Conservation (phyloP, 768 basidiomycete genomes). For the Pleurotus tuoliensis region DNA sequence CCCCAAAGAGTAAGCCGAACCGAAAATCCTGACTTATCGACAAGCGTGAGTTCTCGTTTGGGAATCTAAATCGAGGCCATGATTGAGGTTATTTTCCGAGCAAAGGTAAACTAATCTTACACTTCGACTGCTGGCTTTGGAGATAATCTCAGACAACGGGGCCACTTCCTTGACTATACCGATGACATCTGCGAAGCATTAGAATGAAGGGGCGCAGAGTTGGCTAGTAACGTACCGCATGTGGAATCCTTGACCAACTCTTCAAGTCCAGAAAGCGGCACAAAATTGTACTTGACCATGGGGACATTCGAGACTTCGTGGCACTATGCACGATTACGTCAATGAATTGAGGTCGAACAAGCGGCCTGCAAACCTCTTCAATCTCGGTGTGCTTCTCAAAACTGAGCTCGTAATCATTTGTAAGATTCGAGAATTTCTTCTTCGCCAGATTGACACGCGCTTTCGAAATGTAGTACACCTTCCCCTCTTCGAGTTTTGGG, state of each 20-base stretch:
- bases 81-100: slow-evolving; percentile 4
- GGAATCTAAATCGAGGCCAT: slow-evolving; percentile 46
- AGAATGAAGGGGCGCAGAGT: background rate
- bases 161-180: slow-evolving; percentile 79
- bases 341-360: background rate
- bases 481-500: slow-evolving; percentile 83
- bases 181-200: slow-evolving; percentile 59
- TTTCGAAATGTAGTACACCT: slow-evolving; percentile 88
- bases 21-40: slow-evolving; percentile 75
- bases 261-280: slow-evolving; percentile 58
- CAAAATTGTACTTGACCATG: slow-evolving; percentile 80
- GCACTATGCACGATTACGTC: slow-evolving; percentile 49
- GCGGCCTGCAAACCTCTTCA: slow-evolving; percentile 57
- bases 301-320: slow-evolving; percentile 75
- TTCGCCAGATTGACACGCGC: slow-evolving; percentile 93
- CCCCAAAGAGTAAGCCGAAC: slow-evolving; percentile 94
- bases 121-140: slow-evolving; percentile 68
- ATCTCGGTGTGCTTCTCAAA: slow-evolving; percentile 84
- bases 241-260: slow-evolving; percentile 72
- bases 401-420: slow-evolving; percentile 89
- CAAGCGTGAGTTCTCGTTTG: slow-evolving; percentile 88
- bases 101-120: slow-evolving; percentile 30
- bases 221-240: slow-evolving; percentile 53
- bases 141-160: slow-evolving; percentile 64
- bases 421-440: slow-evolving; percentile 89